These are phyloP conservation scores for Gaillardinia entomophila DNA, from an alignment of 805 yeast species.

Conservation along the genomic window DNA sequence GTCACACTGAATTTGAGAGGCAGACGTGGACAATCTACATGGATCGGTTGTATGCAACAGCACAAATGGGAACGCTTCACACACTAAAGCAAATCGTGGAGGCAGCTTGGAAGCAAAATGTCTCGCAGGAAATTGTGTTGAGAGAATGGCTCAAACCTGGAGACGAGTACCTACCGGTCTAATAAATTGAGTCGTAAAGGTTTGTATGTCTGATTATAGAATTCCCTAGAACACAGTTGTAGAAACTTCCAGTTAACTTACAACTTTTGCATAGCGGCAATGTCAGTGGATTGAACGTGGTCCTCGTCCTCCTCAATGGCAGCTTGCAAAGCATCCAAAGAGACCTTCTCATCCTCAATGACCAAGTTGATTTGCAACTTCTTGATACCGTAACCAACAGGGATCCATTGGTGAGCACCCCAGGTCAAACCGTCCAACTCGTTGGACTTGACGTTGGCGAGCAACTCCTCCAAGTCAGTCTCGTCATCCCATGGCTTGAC, in stretches of 20 bases:
- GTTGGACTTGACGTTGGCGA: slow-evolving; percentile 79
- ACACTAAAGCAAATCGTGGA: slow-evolving; percentile 38
- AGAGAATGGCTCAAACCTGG: slow-evolving; percentile 46
- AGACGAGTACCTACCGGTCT: slow-evolving; percentile 44
- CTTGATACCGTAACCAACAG: slow-evolving; percentile 99
- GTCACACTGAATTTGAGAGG: slow-evolving; percentile 28
- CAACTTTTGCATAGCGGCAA: slow-evolving; percentile 98
- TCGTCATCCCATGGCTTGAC: slow-evolving; percentile 99
- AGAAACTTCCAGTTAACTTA: slow-evolving; percentile 32
- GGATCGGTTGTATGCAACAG: slow-evolving; percentile 39
- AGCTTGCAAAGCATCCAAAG: slow-evolving; percentile 82
- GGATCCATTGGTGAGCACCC: slow-evolving; percentile 97
- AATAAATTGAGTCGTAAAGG: neutral
- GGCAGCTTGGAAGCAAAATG: slow-evolving; percentile 42
- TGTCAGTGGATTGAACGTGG: slow-evolving; percentile 97
- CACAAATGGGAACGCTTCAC: slow-evolving; percentile 49
- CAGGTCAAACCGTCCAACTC: slow-evolving; percentile 91
- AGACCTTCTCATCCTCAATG: slow-evolving; percentile 94
- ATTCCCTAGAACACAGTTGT: neutral
- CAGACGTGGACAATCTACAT: slow-evolving; percentile 23
- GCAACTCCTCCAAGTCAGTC: slow-evolving; percentile 86
- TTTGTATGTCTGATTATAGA: neutral
- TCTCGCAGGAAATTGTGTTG: slow-evolving; percentile 39
- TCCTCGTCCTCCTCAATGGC: slow-evolving; percentile 89
- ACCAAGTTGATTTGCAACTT: slow-evolving; percentile 98